Base-by-base conservation (phyloP, 2,329 filamentous ascomycete genomes). In the Phyllosticta ampelicida region DNA sequence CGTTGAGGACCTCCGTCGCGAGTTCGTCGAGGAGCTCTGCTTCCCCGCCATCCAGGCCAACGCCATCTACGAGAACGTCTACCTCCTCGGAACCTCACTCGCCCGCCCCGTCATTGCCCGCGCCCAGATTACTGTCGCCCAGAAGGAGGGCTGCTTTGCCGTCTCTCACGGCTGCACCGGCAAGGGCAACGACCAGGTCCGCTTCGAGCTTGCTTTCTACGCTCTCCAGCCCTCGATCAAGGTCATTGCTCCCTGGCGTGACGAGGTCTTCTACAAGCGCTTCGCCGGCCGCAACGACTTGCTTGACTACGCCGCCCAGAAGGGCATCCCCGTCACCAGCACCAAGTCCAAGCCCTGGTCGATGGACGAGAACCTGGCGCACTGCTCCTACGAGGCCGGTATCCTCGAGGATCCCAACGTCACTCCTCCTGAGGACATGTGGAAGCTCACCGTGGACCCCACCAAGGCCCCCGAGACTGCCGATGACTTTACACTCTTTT, bases 21-120 rank as follows among this genome's bases (percentile, higher is more conserved):
- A 89, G 73, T 91, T 94, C 67, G 82, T 94, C 64, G 86, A 90
- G 65, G 82, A 92, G 76, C 79, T 94, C 51, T 86, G 86, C 78
- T 91, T 86, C 81, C 85, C 82, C 55, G 88, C 89, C 61, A 82
- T 94, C 62, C 86, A 89, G 73, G 89, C 84, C 74, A 82, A 81
- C 65, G 79, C 78, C 62, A 69, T 71, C 55, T 76, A 77, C 68
- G 74, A 90, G 77, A 84, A 85, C 68, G 75, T 79, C 62, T 84
- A 84, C 74, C 77, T 83, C 52, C 76, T 84, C 49, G 57, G 82
- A 61, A 86, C 83, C 57, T 78, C 77, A 50, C 78, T 89, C 61
- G 86, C 86, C 62, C 82, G 85, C 59, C 86, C 86, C 49, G 80
- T 87, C 70, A 88, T 88, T 65, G 85, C 85, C 62, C 78, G 84